A percentile compares a stretch with the other conserved stretches of the same genome.
phyloP scores from a whole-genome alignment of 75 land plant species.

The Sequoiadendron giganteum region DNA sequence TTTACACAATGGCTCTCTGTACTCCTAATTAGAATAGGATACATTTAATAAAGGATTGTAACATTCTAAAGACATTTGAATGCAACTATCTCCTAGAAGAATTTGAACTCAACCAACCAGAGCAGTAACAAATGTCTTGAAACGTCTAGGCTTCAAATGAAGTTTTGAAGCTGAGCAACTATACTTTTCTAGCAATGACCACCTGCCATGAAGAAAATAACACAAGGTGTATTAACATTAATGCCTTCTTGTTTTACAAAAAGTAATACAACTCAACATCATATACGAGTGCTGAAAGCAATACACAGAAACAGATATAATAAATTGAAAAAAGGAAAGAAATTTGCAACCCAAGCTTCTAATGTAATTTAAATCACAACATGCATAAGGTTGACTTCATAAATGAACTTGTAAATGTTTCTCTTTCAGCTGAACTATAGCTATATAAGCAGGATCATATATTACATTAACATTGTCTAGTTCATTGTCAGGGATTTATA shows the following conservation, averaged over 20 bases:
- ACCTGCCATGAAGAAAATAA: constrained; percentile 42
- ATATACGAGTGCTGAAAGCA: not conserved
- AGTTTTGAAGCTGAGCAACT: constrained; percentile 89
- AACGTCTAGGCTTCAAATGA: constrained; percentile 81
- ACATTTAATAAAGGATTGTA: not conserved
- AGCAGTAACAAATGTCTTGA: constrained; percentile 76
- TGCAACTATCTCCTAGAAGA: not conserved
- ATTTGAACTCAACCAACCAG: constrained; percentile 49
- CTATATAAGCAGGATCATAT: no score
- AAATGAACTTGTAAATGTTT: no score
- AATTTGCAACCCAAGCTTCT: not conserved
- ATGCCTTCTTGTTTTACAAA: constrained; percentile 4
- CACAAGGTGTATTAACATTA: not conserved
- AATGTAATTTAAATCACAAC: not conserved
- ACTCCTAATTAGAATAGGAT: not conserved
- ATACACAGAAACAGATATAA: not conserved
- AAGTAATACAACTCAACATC: not conserved
- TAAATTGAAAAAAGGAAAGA: not conserved
- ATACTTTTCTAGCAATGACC: constrained; percentile 87
- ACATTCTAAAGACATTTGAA: not conserved
- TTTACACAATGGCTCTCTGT: not conserved
- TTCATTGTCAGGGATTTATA: no score
- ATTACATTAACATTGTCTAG: no score
- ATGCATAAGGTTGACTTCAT: no score
- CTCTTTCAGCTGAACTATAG: no score